phyloP scores from a whole-genome alignment of 2,329 filamentous ascomycete genomes.

The Aspergillus felis region DNA sequence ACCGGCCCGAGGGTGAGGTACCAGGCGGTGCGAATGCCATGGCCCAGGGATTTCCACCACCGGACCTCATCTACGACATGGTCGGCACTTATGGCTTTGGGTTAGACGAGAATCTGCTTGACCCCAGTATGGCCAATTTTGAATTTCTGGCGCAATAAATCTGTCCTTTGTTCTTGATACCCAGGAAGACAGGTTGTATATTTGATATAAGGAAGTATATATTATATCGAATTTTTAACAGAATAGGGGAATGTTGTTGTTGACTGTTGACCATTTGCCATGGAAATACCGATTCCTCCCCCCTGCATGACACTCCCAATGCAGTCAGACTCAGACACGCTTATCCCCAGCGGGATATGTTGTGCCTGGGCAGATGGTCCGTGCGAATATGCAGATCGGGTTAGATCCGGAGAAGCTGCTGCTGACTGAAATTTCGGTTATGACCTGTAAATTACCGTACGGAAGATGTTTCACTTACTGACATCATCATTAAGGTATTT shows the following conservation, averaged over 20 bases:
- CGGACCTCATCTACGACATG: slow-evolving; percentile 42
- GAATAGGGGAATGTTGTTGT: not conserved
- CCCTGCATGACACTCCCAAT: not conserved
- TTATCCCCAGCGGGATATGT: not conserved
- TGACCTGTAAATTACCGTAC: not conserved
- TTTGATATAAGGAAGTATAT: not conserved
- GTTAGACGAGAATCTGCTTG: slow-evolving; percentile 39
- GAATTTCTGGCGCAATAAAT: slow-evolving; percentile 34
- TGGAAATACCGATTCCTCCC: not conserved
- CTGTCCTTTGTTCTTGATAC: not conserved
- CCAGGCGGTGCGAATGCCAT: slow-evolving; percentile 40
- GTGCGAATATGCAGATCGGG: not conserved
- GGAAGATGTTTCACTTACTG: not conserved
- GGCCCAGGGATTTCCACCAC: slow-evolving; percentile 39
- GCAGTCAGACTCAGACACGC: not conserved
- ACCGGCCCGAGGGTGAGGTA: slow-evolving; percentile 24
- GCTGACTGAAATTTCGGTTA: not conserved
- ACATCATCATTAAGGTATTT: not conserved
- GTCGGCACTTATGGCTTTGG: slow-evolving; percentile 43
- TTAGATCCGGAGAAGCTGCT: not conserved
- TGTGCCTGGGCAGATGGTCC: not conserved
- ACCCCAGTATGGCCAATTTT: slow-evolving; percentile 41
- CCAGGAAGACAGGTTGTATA: not conserved
- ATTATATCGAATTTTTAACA: not conserved
- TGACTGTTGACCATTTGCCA: not conserved